Evolutionary conservation across 768 basidiomycete genomes (phyloP), one percentile per base, ranked within the genome.

Genomic region (Pleurotus ostreatus): DNA sequence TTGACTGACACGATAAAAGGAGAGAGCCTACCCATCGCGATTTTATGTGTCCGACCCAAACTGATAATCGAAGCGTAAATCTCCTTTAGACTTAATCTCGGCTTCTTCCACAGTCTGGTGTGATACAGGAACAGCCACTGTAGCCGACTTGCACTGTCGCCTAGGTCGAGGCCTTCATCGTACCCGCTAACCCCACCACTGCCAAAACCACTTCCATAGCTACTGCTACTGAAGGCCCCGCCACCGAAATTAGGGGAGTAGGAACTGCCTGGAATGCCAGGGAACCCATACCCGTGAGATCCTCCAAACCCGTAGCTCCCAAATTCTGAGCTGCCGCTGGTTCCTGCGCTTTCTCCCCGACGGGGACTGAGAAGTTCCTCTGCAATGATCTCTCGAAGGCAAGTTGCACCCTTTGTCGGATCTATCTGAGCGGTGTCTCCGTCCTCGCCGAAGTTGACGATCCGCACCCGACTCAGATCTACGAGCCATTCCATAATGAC

Each of bases 401-500:
- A 63, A 0, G 80, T 77, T 60, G 93, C 91, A 39, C 51, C 51
- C 3, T 40, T 39, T 1, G n/a, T 23, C 6, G 51, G 51, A 41
- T 53, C 51, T 6, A 53, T 23, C 30, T 51, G 49, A 44, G 41
- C 41, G 20, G 20, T 22, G 20, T 39, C 51, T n/a, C 41, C 51
- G 9, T 39, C 51, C 15, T 39, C 38, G 11, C 51, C 51, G 23
- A 53, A 53, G 1, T 81, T 71, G 4, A 84, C 85, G 16, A 92
- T 69, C 37, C 88, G 79, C 61, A 83, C 82, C 23, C 85, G 78
- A n/a, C 85, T 88, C 53, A 93, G 76, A 68, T 93, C 90, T 57
- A 89, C 71, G 41, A 94, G 74, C 91, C 89, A 90, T 68, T 93
- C 89, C 58, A 95, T 88, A 57, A 97, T 82, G 43, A 92, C 88